A percentile compares a stretch with the other conserved stretches of the same genome.
phyloP scores from a whole-genome alignment of 2,329 filamentous ascomycete genomes.

The Boeremia exigua region DNA sequence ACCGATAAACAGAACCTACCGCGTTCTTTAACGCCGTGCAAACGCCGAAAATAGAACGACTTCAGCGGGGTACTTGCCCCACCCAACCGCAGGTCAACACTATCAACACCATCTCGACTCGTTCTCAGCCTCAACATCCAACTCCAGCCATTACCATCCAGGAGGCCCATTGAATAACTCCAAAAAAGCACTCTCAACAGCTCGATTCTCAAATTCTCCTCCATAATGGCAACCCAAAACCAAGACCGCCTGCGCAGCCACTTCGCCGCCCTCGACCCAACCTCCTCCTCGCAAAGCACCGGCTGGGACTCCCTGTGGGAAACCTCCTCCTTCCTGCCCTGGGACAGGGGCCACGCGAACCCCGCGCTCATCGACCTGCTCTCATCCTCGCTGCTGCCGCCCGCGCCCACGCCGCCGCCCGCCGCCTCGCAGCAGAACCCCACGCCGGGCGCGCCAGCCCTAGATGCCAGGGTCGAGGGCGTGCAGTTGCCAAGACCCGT shows the following conservation, averaged over 20 bases:
- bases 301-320: constrained; percentile 66
- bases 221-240: constrained; percentile 32
- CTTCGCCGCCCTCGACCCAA: constrained; percentile 51
- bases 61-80: constrained; percentile 6
- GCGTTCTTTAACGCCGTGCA: not conserved
- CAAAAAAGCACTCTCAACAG: no score
- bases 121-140: not conserved
- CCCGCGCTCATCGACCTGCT: constrained; percentile 65
- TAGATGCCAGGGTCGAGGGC: constrained; percentile 25
- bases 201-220: no score
- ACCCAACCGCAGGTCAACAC: constrained; percentile 1
- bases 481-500: constrained; percentile 45
- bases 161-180: not conserved
- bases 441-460: constrained; percentile 25
- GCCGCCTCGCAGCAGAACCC: constrained; percentile 23
- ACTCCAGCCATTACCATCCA: not conserved
- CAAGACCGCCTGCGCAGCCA: constrained; percentile 49
- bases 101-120: not conserved
- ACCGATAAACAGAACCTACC: not conserved
- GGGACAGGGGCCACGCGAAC: constrained; percentile 65
- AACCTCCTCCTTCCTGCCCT: constrained; percentile 59
- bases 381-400: constrained; percentile 15
- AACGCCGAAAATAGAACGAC: not conserved
- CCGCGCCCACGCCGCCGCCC: constrained; percentile 17
- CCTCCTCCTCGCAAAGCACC: constrained; percentile 56